Evolutionary conservation across 129 eudicot species (phyloP).

Genomic region (Chrysanthemum seticuspe): DNA sequence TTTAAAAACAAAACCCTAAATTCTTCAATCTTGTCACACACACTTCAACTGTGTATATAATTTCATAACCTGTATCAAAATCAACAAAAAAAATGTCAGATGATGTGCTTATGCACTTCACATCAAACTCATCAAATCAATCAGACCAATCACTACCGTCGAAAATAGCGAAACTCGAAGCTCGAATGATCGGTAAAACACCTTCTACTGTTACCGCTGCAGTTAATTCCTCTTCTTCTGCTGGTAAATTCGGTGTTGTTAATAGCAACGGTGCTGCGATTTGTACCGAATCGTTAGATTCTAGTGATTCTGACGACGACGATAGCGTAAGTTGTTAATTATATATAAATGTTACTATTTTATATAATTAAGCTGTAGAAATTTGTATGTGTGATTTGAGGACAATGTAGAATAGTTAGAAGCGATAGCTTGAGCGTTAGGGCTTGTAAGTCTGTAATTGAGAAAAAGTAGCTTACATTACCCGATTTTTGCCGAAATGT

Average conservation of each 20-base stretch:
- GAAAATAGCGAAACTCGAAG: conserved; percentile 90
- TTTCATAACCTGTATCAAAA: too few relatives aligned
- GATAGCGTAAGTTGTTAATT: conserved; percentile 24
- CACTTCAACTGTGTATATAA: not conserved
- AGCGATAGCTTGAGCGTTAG: too few relatives aligned
- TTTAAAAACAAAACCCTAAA: too few relatives aligned
- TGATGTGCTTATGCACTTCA: conserved; percentile 77
- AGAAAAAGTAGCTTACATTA: too few relatives aligned
- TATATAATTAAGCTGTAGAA: too few relatives aligned
- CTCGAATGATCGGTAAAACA: conserved; percentile 80
- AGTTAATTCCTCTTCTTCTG: conserved; percentile 39
- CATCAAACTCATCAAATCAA: conserved; percentile 90
- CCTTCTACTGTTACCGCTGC: not conserved
- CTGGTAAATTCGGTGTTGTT: conserved; percentile 45
- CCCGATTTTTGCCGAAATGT: too few relatives aligned
- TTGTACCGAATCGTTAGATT: conserved; percentile 43
- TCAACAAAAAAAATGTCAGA: conserved; percentile 62
- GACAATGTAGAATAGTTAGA: too few relatives aligned
- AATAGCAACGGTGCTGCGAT: conserved; percentile 21
- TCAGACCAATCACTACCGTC: conserved; percentile 76
- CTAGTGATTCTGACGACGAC: conserved; percentile 87
- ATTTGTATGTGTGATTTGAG: too few relatives aligned
- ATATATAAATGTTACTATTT: too few relatives aligned
- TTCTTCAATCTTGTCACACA: too few relatives aligned
- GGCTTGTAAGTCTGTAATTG: too few relatives aligned